A percentile compares a stretch with the other conserved stretches of the same genome.
Evolutionary conservation across 2,329 filamentous ascomycete genomes (phyloP).

Genomic region (Botrytis fragariae): DNA sequence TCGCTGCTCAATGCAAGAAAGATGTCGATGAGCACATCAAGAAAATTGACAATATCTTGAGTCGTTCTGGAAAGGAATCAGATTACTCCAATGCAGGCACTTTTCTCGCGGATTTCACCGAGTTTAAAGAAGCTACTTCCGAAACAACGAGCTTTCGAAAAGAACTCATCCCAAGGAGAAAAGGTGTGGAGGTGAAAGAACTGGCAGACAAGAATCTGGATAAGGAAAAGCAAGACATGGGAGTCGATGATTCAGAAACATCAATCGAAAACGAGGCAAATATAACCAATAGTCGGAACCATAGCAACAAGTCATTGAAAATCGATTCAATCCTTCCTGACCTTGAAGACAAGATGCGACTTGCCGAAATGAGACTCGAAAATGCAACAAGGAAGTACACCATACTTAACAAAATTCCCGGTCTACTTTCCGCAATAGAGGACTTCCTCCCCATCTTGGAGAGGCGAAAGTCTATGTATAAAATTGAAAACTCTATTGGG

Average conservation of each 20-base stretch:
- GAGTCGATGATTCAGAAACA: constrained; percentile 6
- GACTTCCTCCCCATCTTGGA: constrained; percentile 21
- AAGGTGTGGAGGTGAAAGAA: constrained; percentile 9
- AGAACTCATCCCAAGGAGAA: constrained; percentile 10
- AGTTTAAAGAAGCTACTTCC: constrained; percentile 14
- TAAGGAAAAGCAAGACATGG: constrained; percentile 8
- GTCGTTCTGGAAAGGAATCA: background rate
- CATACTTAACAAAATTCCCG: constrained; percentile 2
- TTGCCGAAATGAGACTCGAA: constrained; percentile 10
- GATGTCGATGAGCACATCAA: constrained; percentile 21
- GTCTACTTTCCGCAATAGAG: constrained; percentile 12
- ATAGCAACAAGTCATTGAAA: background rate
- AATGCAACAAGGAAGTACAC: constrained; percentile 10
- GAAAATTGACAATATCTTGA: constrained; percentile 14
- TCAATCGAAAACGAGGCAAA: background rate
- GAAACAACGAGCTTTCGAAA: background rate
- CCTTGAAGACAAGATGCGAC: background rate
- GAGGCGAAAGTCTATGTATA: constrained; percentile 35
- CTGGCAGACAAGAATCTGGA: background rate
- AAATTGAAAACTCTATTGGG: constrained; percentile 33
- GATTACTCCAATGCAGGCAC: constrained; percentile 2
- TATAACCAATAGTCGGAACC: background rate
- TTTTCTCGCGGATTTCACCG: constrained; percentile 18
- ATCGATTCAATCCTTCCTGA: background rate
- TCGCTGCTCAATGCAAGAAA: constrained; percentile 19